Evolutionary conservation across 768 basidiomycete species (phyloP).

Genomic region (Rhizopogon vulgaris): DNA sequence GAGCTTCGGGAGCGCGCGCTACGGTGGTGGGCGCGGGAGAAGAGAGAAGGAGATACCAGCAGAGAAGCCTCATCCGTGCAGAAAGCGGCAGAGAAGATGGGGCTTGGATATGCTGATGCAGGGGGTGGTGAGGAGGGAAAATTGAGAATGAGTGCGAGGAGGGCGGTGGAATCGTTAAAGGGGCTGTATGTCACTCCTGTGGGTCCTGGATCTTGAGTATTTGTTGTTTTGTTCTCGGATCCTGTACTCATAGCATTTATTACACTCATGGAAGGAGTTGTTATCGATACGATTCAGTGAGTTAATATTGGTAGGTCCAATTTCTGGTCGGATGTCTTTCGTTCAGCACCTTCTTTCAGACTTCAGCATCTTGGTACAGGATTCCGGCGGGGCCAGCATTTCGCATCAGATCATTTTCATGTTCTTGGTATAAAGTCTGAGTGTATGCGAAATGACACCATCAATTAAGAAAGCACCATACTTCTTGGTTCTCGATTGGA

Average conservation of each 20-base stretch:
- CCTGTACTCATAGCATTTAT: background rate
- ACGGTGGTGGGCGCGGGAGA: conserved; percentile 55
- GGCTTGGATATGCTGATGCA: conserved; percentile 29
- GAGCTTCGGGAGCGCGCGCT: conserved; percentile 39
- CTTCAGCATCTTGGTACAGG: too few relatives aligned
- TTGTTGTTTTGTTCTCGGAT: too few relatives aligned
- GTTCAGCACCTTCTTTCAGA: too few relatives aligned
- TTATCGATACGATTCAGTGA: too few relatives aligned
- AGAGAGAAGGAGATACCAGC: conserved; percentile 44
- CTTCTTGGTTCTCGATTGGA: too few relatives aligned
- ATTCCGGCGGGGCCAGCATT: too few relatives aligned
- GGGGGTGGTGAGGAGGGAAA: conserved; percentile 14
- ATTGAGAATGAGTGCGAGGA: conserved; percentile 20
- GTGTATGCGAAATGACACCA: too few relatives aligned
- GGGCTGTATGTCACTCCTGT: conserved; percentile 11
- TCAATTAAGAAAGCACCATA: too few relatives aligned
- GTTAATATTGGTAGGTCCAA: too few relatives aligned
- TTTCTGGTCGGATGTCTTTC: too few relatives aligned
- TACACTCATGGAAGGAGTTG: background rate
- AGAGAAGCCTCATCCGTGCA: conserved; percentile 43
- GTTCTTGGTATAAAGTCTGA: too few relatives aligned
- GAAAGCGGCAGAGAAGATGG: conserved; percentile 39
- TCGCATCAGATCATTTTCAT: too few relatives aligned
- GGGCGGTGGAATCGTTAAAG: conserved; percentile 21
- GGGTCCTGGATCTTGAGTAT: background rate